Base-by-base conservation (phyloP, 176 grass and related monocot genomes). In the Lolium multiflorum region DNA sequence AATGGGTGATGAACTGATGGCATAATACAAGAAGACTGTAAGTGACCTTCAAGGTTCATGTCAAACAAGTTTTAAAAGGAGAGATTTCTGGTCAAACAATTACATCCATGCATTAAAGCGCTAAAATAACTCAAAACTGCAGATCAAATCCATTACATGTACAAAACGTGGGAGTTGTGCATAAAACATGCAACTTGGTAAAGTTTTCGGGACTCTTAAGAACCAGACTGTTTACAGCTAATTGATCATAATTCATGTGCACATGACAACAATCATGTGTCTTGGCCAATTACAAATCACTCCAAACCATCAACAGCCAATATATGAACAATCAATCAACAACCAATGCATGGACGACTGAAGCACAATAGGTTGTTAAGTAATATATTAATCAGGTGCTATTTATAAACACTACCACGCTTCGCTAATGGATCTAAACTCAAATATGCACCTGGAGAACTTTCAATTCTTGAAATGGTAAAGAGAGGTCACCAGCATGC, bases 381-480 rank as follows among this genome's bases (percentile, higher is more conserved):
- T 77, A 55, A 35, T 35, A 77, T 56, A 17, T 84, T 11, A 84
- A 26, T 16, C 13, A 43, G 22, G 21, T 74, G 44, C 71, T 26
- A 50, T 50, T 74, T 50, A 48, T 49, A 74, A n/a, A 14, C 41
- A 73, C 43, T 46, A 73, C 9, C 37, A 70, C 3, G 3, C 38
- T 71, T 44, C 69, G 21, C 39, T 72, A 46, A 21, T 72, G 69
- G 69, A 22, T 72, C 70, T 24, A 48, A 7, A 48, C 70, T 73
- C 2, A 47, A 72, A 57, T 35, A 11, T 49, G 22, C 41, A 11
- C 14, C 22, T 84, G 16, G 11, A 38, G 37, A 24, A 24, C 25
- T 69, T 55, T 24, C 50, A 69, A 56, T 78, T 79, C 49, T 70
- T 52, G 37, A 83, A 46, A 74, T 83, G 39, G 55, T 74, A 73